Percentiles rank a stretch among this genome's conserved stretches.
phyloP scores from a whole-genome alignment of 495 filamentous ascomycete genomes.

The Pyrenopolyporus hunteri region DNA sequence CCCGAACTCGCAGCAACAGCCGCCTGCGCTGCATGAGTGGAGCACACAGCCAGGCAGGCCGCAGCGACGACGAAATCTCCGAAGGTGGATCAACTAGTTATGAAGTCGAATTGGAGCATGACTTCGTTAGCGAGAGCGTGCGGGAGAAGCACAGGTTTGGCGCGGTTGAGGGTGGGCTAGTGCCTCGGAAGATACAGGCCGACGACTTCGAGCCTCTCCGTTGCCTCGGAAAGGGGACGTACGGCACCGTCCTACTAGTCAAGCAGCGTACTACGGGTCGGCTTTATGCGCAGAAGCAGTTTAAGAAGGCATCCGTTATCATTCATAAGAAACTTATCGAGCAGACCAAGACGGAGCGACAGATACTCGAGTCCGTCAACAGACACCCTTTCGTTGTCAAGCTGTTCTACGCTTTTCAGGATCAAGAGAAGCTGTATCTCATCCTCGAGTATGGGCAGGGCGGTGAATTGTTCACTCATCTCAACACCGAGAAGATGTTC shows the following conservation, averaged over 20 bases:
- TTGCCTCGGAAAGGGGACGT: constrained; percentile 96
- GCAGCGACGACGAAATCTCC: constrained; percentile 53
- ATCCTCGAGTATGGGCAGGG: constrained; percentile 99
- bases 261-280: constrained; percentile 85
- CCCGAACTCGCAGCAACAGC: constrained; percentile 50
- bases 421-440: constrained; percentile 95
- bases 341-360: constrained; percentile 95
- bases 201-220: constrained; percentile 89
- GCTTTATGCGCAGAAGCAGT: constrained; percentile 96
- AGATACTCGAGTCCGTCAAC: constrained; percentile 92
- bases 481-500: constrained; percentile 91
- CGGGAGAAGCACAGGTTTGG: constrained; percentile 43
- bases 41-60: constrained; percentile 40
- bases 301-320: constrained; percentile 90
- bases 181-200: constrained; percentile 82
- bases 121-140: constrained; percentile 82
- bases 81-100: constrained; percentile 66
- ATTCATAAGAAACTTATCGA: constrained; percentile 93
- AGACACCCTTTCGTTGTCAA: constrained; percentile 97
- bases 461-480: constrained; percentile 90
- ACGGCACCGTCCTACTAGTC: constrained; percentile 90
- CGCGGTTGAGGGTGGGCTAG: constrained; percentile 51
- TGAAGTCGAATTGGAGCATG: constrained; percentile 84
- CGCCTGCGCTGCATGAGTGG: constrained; percentile 40
- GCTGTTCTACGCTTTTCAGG: constrained; percentile 97